Conservation (phyloP, 2,329 filamentous ascomycete species). For the Fonsecaea pedrosoi region DNA sequence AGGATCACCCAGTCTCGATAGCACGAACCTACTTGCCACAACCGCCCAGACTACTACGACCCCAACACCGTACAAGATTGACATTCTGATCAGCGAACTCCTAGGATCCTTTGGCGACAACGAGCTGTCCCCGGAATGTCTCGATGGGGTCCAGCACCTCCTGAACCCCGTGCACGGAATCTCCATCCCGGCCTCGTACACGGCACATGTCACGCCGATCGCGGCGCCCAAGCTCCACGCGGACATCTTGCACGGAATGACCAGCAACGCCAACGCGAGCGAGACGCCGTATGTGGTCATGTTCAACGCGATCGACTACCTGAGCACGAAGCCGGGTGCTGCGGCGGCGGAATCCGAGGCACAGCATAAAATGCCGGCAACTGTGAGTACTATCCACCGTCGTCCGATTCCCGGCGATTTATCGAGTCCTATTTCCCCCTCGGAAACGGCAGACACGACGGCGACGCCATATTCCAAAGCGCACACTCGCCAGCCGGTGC, state of each 20-base stretch:
- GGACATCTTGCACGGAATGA: conserved; percentile 72
- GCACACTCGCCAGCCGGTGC: conserved; percentile 31
- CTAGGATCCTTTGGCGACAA: conserved; percentile 97
- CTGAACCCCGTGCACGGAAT: conserved; percentile 82
- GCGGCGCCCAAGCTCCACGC: conserved; percentile 83
- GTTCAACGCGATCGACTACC: conserved; percentile 85
- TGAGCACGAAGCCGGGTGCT: conserved; percentile 67
- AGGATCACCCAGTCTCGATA: conserved; percentile 61
- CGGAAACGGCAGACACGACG: conserved; percentile 14
- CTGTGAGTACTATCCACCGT: not conserved
- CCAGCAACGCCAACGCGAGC: conserved; percentile 71
- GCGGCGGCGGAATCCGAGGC: not conserved
- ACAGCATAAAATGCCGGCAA: not conserved
- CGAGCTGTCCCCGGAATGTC: conserved; percentile 92
- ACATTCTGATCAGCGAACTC: conserved; percentile 92
- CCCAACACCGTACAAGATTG: conserved; percentile 59
- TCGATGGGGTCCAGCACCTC: conserved; percentile 93
- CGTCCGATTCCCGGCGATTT: conserved; percentile 14
- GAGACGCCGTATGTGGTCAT: conserved; percentile 95
- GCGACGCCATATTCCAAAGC: conserved; percentile 26
- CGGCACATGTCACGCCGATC: conserved; percentile 90
- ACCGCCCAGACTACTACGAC: conserved; percentile 21
- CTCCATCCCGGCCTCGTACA: conserved; percentile 92
- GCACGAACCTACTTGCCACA: conserved; percentile 29
- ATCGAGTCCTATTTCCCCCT: conserved; percentile 13